A percentile compares a stretch with the other conserved stretches of the same genome.
Evolutionary conservation across 2,329 filamentous ascomycete species (phyloP).

Genomic region (Aureobasidium sp.): DNA sequence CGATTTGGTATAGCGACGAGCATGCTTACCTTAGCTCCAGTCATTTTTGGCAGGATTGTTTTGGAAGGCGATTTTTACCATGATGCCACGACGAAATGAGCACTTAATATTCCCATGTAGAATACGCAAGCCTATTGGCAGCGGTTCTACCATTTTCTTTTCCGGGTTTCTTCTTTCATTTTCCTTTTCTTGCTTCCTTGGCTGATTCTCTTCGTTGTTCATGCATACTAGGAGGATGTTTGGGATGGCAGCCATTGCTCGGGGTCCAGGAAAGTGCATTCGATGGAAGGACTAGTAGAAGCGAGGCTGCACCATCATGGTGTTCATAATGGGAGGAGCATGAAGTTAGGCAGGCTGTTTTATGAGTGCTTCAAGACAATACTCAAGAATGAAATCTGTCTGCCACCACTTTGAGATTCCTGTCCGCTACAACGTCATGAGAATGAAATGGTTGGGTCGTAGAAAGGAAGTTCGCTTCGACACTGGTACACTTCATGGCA

Average conservation of each 20-base stretch:
- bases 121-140: not conserved
- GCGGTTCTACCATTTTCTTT: not conserved
- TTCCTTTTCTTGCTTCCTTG: not conserved
- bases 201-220: slow-evolving; percentile 5
- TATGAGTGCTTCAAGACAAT: not conserved
- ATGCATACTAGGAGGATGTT: slow-evolving; percentile 1
- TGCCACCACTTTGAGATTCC: not conserved
- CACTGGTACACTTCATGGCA: not conserved
- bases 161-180: not conserved
- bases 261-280: slow-evolving; percentile 11
- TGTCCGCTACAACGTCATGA: not conserved
- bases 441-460: not conserved
- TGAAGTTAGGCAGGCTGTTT: not conserved
- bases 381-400: slow-evolving; percentile 1
- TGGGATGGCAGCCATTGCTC: slow-evolving; percentile 9
- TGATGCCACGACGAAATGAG: slow-evolving; percentile 13
- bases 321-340: slow-evolving; percentile 10
- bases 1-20: not conserved
- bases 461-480: not conserved
- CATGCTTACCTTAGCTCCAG: not conserved
- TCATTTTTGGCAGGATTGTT: not conserved
- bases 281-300: not conserved
- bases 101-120: slow-evolving; percentile 13
- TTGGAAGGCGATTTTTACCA: slow-evolving; percentile 8
- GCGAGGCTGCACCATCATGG: slow-evolving; percentile 1